Evolutionary conservation across 371 early-diverging fungal genomes (phyloP), one percentile per base, ranked within the genome.

Genomic region (Mucor racemosus): DNA sequence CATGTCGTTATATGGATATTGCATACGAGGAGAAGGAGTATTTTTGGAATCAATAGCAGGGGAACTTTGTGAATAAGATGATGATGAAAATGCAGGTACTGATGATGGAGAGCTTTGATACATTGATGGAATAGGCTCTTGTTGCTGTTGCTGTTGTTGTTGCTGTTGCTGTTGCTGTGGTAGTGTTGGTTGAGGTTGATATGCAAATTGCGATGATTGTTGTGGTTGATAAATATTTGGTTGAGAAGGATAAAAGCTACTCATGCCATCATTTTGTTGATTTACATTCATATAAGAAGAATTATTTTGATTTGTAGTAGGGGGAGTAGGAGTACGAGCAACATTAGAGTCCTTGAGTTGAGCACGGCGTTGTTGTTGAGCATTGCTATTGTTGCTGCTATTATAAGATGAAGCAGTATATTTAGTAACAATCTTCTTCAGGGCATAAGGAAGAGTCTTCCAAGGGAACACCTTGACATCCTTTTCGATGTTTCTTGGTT

Each of bases 401-500:
- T 44, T 55, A 41, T 65, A 69, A n/a, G 70, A 65, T 46, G 70
- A 60, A 31, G 84, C 84, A 14, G 84, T 84, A 64, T 83, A 85
- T 69, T 90, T 91, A 71, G 84, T 77, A n/a, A 91, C 83, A 59
- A 91, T 91, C 75, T 91, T 91, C 62, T 85, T 84, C n/a, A 91
- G 82, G 3, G 90, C 89, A 41, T 82, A 77, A 4, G 87, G 84
- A 3, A 91, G 74, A 0, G 87, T 83, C 58, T 86, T 81, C 94
- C 94, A 94, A 14, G 86, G 26, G 26, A 26, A 26, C 26, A 26
- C 26, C 26, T 26, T 26, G 26, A 26, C 26, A 26, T 26, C 26
- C 67, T 94, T 94, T 76, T 93, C 93, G 62, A 93, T 93, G 68
- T 93, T 93, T 31, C 94, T 75, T 33, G 94, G 94, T 75, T 91